Evolutionary conservation across 441 rosid species (phyloP).

Genomic region (Jatropha podagrica): DNA sequence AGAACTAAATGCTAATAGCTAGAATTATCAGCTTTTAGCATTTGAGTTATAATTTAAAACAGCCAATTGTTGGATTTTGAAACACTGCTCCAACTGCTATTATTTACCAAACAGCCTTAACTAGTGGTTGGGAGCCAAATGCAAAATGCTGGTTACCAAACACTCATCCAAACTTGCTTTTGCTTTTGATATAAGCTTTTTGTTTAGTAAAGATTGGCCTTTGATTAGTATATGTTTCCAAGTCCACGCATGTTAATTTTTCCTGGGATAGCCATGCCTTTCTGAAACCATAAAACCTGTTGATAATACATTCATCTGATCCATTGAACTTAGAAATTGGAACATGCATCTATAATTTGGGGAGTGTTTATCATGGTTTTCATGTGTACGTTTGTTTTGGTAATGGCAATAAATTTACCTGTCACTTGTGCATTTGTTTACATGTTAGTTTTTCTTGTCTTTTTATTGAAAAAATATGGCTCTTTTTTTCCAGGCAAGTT

Average conservation of each 20-base stretch:
- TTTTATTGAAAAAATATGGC: background rate
- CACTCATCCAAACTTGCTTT: background rate
- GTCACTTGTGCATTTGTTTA: background rate
- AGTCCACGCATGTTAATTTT: background rate
- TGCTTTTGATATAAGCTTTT: background rate
- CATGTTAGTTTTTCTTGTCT: background rate
- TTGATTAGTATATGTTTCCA: background rate
- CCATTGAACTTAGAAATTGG: background rate
- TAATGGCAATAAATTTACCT: background rate
- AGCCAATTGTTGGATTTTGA: too few species aligned
- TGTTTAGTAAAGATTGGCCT: background rate
- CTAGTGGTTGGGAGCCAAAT: too few species aligned
- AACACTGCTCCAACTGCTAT: too few species aligned
- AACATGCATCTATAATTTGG: background rate
- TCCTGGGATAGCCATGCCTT: background rate
- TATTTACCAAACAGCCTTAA: too few species aligned
- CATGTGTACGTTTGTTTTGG: background rate
- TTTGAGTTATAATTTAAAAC: too few species aligned
- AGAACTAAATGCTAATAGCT: too few species aligned
- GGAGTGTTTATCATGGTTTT: background rate
- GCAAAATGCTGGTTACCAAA: too few species aligned
- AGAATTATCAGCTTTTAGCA: too few species aligned
- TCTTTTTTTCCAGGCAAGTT: slow-evolving; percentile 66
- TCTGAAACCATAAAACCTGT: background rate
- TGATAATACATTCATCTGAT: background rate